These are phyloP conservation scores for Coemansia guatemalensis DNA, from an alignment of 192 early-diverging fungal genomes.

Conservation along the genomic window DNA sequence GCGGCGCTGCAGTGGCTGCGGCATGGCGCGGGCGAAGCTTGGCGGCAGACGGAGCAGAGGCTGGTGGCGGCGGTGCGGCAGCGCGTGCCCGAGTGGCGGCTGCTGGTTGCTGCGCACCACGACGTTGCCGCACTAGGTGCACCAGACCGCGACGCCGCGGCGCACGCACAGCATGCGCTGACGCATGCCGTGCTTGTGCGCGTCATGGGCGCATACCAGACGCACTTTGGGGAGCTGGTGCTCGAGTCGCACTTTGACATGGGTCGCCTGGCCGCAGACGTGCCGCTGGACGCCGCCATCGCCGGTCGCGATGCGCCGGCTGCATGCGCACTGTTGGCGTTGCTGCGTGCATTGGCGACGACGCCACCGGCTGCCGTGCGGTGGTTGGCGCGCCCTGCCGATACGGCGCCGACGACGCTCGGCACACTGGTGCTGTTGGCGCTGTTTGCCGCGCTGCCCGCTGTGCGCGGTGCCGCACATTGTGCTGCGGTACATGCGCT, in stretches of 20 bases:
- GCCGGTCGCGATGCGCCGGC: conserved; percentile 20
- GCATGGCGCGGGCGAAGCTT: conserved; percentile 2
- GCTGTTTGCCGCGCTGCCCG: conserved; percentile 33
- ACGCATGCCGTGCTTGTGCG: conserved; percentile 36
- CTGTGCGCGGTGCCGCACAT: conserved; percentile 35
- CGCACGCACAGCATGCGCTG: conserved; percentile 16
- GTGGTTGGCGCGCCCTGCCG: conserved; percentile 24
- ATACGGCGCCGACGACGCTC: conserved; percentile 16
- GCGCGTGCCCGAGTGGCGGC: conserved; percentile 44
- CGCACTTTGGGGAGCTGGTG: conserved; percentile 35
- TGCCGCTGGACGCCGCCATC: conserved; percentile 12
- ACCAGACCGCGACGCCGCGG: conserved; percentile 1
- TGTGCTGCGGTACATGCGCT: conserved; percentile 17
- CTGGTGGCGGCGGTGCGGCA: conserved; percentile 38
- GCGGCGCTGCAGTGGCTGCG: conserved; percentile 15
- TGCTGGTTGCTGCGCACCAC: conserved; percentile 23
- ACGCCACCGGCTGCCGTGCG: conserved; percentile 20
- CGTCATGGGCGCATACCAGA: conserved; percentile 44
- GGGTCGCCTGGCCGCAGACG: conserved; percentile 29
- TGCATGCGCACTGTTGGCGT: conserved; percentile 28
- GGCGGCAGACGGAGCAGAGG: conserved; percentile 26
- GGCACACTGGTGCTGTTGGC: conserved; percentile 21
- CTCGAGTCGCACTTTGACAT: conserved; percentile 42
- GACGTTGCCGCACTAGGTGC: conserved; percentile 6
- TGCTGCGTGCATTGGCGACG: conserved; percentile 24